Evolutionary conservation across 192 early-diverging fungal genomes (phyloP).

Genomic region (Blastocladiella britannica): DNA sequence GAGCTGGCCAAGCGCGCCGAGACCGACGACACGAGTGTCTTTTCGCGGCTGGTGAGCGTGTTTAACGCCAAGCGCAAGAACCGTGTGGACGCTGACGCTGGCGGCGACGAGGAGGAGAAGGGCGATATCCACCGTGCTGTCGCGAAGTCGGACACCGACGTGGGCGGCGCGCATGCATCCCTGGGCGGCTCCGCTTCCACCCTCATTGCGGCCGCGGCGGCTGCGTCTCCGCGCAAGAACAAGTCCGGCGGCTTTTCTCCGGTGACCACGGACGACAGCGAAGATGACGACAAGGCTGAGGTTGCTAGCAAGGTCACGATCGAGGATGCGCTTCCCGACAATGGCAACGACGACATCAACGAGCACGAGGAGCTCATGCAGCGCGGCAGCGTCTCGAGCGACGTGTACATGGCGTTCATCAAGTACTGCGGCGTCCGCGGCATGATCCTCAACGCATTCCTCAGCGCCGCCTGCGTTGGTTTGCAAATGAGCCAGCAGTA

Average conservation of each 20-base stretch:
- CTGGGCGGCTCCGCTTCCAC: no score
- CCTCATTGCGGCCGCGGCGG: background rate
- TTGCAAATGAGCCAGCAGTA: background rate
- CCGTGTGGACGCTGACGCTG: background rate
- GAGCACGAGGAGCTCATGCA: background rate
- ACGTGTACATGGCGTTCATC: background rate
- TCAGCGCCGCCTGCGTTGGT: background rate
- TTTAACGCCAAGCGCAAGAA: background rate
- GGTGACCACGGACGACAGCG: no score
- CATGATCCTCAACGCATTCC: background rate
- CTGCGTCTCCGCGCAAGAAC: background rate
- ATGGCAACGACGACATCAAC: background rate
- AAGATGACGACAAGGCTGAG: background rate
- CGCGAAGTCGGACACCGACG: background rate
- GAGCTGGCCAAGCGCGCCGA: slow-evolving; percentile 8
- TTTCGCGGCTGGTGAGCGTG: background rate
- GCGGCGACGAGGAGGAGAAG: background rate
- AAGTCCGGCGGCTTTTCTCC: no score
- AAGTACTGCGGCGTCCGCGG: background rate
- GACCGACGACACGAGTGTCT: background rate
- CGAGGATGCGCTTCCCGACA: background rate
- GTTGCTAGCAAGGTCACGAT: no score
- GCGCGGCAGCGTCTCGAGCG: background rate
- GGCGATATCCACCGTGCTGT: background rate
- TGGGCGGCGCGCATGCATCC: no score